Base-by-base conservation (phyloP, 441 rosid species). In the Geranium incanum region DNA sequence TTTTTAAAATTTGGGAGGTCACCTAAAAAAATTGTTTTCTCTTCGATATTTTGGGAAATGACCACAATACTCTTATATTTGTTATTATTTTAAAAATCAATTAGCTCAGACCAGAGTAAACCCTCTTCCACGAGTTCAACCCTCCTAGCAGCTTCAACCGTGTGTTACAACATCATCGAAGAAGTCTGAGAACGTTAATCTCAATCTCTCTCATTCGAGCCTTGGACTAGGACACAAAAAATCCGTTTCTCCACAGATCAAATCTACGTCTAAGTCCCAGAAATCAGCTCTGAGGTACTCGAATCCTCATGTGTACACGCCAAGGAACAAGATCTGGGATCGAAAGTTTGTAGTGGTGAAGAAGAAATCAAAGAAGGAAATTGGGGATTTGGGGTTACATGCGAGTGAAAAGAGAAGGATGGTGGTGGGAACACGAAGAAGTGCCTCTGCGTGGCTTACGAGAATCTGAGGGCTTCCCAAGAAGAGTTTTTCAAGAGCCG, bases 271-370 rank as follows among this genome's bases (percentile, higher is more conserved):
- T 0, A 88, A 85, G 74, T 76, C 82, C 36, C 81, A 77, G 78
- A 85, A 87, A 73, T 80, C 87, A 37, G 82, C 83, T 5, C 66
- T 76, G 37, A 91, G 76, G 81, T 85, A 75, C 80, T 55, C 75
- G 3, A 85, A 39, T 41, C 81, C 78, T 2, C 78, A 67, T 6
- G 76, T 70, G 62, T 85, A 70, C 74, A 87, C 91, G 37, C 92
- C 97, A 3, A 76, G 90, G 69, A 87, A 88, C 69, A 90, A 87
- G 80, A 84, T 92, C 43, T 84, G 86, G 73, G 97, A 88, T 72
- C 83, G 97, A 77, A 94, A 77, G 81, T 91, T 94, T 67, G 90
- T 94, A 66, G 86, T 89, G 77, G 88, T 91, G 33, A 92, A 84
- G 87, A 94, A 90, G 89, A 86, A 83, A n/a, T 64, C 59, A 18